Percentiles rank a stretch among this genome's conserved stretches.
Evolutionary conservation across 805 yeast species (phyloP).

Genomic region (Cyberlindnera maclurae): DNA sequence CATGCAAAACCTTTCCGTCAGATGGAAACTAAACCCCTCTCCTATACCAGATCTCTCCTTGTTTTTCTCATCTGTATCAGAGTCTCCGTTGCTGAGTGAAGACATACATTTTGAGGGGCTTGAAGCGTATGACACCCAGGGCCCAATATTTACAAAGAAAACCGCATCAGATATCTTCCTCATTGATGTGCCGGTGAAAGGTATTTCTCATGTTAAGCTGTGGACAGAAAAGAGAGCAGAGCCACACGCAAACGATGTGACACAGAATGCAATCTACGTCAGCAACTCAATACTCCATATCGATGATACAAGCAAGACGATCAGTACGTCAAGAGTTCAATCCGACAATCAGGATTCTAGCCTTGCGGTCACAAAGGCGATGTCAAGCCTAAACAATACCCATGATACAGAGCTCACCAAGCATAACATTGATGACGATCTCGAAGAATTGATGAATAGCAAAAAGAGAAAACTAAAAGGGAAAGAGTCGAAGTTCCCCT

Average conservation of each 20-base stretch:
- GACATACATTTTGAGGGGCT: too few relatives aligned
- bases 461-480: conserved; percentile 1
- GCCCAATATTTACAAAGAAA: too few relatives aligned
- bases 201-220: too few relatives aligned
- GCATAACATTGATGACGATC: conserved; percentile 14
- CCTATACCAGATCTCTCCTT: background rate
- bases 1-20: background rate
- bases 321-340: background rate
- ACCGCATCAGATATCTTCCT: too few relatives aligned
- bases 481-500: background rate
- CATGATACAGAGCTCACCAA: conserved; percentile 2
- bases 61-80: too few relatives aligned
- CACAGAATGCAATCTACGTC: background rate
- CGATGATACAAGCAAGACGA: background rate
- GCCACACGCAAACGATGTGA: too few relatives aligned
- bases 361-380: background rate
- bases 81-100: too few relatives aligned
- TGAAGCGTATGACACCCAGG: too few relatives aligned
- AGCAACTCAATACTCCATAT: conserved; percentile 1
- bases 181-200: too few relatives aligned
- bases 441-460: conserved; percentile 11
- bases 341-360: background rate
- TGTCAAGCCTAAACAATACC: background rate
- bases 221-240: too few relatives aligned
- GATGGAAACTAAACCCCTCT: background rate